These are phyloP conservation scores for Cinchona pubescens DNA, from an alignment of 257 asterid genomes.

Conservation along the genomic window DNA sequence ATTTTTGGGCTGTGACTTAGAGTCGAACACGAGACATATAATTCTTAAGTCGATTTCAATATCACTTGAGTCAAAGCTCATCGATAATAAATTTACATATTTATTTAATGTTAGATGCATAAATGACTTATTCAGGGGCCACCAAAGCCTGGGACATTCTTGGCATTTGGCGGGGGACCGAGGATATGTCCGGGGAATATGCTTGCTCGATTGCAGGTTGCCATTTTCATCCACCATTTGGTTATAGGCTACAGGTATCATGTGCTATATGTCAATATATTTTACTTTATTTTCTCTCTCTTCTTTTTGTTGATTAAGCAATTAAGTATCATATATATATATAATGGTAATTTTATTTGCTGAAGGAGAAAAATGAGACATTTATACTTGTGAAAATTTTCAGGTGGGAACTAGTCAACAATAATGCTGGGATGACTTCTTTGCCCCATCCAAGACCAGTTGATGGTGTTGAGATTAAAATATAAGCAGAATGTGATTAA, in stretches of 20 bases:
- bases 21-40: no score
- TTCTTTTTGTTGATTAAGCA: background rate
- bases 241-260: conserved; percentile 47
- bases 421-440: conserved; percentile 31
- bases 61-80: no score
- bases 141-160: conserved; percentile 45
- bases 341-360: no score
- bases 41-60: no score
- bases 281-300: no score
- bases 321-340: no score
- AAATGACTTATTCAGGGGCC: conserved; percentile 27
- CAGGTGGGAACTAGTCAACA: conserved; percentile 20
- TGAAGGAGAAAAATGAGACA: no score
- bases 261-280: no score
- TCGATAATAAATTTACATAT: background rate
- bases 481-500: conserved; percentile 16
- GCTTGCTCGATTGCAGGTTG: conserved; percentile 54
- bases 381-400: background rate
- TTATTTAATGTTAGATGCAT: background rate
- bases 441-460: conserved; percentile 46
- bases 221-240: conserved; percentile 47
- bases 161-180: conserved; percentile 58
- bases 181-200: conserved; percentile 61
- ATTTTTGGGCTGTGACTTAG: no score
- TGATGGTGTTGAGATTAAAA: conserved; percentile 47